These are phyloP conservation scores for Cymbopogon citratus DNA, from an alignment of 176 grass and related monocot genomes.

Conservation along the genomic window DNA sequence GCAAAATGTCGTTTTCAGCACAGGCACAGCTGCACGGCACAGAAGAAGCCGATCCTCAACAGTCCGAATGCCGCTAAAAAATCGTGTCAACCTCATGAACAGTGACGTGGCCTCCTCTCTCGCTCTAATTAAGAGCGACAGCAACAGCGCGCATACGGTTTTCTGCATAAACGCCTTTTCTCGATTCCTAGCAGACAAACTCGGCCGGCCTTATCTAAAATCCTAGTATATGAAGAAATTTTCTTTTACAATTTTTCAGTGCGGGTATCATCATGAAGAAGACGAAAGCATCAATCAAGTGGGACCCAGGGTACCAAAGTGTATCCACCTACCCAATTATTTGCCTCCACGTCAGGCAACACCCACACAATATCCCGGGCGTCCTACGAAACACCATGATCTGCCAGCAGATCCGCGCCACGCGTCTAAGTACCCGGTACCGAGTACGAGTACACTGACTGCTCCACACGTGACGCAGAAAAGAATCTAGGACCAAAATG, in stretches of 20 bases:
- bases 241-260: not conserved
- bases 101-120: not conserved
- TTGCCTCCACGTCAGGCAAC: conserved; percentile 35
- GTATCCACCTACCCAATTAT: conserved; percentile 26
- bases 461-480: not conserved
- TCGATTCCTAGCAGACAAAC: not conserved
- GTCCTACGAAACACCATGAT: not conserved
- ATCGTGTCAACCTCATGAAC: not conserved
- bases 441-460: no score
- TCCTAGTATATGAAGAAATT: not conserved
- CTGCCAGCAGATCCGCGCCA: not conserved
- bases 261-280: not conserved
- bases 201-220: not conserved
- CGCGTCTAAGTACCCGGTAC: not conserved
- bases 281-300: conserved; percentile 11
- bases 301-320: conserved; percentile 27
- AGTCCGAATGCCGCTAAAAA: not conserved
- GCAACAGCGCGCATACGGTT: not conserved
- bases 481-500: not conserved
- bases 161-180: not conserved
- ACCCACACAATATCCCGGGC: not conserved
- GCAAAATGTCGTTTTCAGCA: not conserved
- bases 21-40: not conserved
- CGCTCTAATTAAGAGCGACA: no score
- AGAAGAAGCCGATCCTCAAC: not conserved